These are phyloP conservation scores for Hydrangea macrophylla DNA, from an alignment of 148 eudicot genomes.

Conservation along the genomic window DNA sequence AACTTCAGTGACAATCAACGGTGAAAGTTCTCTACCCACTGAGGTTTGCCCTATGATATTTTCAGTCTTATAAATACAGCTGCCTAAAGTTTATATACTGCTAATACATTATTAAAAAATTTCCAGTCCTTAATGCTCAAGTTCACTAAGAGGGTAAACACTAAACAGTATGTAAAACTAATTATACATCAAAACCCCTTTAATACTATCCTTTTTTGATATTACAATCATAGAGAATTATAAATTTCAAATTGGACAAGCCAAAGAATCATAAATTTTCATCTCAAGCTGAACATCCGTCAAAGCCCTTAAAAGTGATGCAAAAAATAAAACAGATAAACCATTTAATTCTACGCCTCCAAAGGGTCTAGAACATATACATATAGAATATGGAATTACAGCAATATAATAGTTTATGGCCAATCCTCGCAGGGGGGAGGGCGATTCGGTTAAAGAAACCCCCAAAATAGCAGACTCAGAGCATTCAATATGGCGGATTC, in stretches of 20 bases:
- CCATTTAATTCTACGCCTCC: background rate
- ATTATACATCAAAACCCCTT: too few relatives aligned
- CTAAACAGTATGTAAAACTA: too few relatives aligned
- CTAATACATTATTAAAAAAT: too few relatives aligned
- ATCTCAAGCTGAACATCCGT: background rate
- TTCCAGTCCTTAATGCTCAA: too few relatives aligned
- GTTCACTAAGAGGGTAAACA: too few relatives aligned
- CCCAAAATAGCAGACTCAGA: constrained; percentile 1
- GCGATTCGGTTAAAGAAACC: background rate
- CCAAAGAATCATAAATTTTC: background rate
- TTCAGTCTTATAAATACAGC: too few relatives aligned
- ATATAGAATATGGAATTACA: background rate
- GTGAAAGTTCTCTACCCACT: too few relatives aligned
- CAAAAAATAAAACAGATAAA: background rate
- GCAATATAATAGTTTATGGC: background rate
- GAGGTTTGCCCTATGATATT: too few relatives aligned
- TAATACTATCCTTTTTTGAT: too few relatives aligned
- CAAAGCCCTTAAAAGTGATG: background rate
- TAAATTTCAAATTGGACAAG: background rate
- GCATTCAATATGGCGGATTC: background rate
- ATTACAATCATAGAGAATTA: too few relatives aligned
- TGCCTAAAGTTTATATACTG: too few relatives aligned
- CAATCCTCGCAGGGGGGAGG: background rate
- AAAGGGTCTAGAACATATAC: background rate
- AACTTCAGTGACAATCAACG: background rate